Percentiles rank a stretch among this genome's conserved stretches.
Conservation (phyloP, 2,329 filamentous ascomycete species). For the Talaromyces piceae region DNA sequence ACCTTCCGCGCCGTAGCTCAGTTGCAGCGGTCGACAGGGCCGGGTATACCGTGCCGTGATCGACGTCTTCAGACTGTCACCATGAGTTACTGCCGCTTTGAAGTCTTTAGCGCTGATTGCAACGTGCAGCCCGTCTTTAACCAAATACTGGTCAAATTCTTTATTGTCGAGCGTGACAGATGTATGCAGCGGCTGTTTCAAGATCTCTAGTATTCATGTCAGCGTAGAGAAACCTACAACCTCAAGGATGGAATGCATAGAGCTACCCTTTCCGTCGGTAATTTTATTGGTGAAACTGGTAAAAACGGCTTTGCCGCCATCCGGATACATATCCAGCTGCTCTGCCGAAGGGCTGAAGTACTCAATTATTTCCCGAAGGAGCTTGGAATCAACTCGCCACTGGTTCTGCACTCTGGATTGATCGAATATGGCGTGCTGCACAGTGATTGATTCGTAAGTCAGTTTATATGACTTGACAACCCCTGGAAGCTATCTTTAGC, state of each 20-base stretch:
- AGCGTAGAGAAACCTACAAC: constrained; percentile 7
- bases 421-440: constrained; percentile 60
- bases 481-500: constrained; percentile 28
- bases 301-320: constrained; percentile 52
- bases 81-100: constrained; percentile 56
- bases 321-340: constrained; percentile 54
- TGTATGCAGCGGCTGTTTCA: constrained; percentile 59
- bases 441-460: constrained; percentile 54
- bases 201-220: constrained; percentile 41
- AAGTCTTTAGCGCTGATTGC: constrained; percentile 60
- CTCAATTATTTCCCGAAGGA: constrained; percentile 54
- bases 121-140: constrained; percentile 54
- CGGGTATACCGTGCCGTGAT: constrained; percentile 53
- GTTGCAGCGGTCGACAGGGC: constrained; percentile 53
- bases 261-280: constrained; percentile 49
- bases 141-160: constrained; percentile 55
- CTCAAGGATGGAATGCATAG: neutral
- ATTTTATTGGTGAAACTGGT: constrained; percentile 62
- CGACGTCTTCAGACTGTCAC: constrained; percentile 49
- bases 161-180: constrained; percentile 54
- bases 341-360: constrained; percentile 59
- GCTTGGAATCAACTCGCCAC: constrained; percentile 52
- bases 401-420: constrained; percentile 47
- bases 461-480: constrained; percentile 59
- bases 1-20: constrained; percentile 51